Conservation (phyloP, 495 filamentous ascomycete species). For the Xylaria intraflava region DNA sequence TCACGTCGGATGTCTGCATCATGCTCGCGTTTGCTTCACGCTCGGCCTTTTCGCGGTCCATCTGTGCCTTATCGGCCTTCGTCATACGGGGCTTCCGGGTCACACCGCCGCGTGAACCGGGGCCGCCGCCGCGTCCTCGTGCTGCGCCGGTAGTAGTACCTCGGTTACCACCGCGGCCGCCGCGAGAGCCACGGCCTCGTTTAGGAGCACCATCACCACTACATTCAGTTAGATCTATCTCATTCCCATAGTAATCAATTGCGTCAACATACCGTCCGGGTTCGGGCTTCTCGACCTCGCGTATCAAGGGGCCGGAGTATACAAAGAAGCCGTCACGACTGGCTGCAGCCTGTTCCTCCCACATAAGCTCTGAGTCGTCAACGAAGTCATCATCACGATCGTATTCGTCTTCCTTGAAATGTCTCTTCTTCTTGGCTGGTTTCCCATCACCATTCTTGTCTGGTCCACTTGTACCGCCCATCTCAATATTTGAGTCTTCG, state of each 20-base stretch:
- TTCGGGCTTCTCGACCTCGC: constrained; percentile 80
- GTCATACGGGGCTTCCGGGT: constrained; percentile 72
- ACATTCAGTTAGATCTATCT: constrained; percentile 25
- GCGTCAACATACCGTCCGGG: constrained; percentile 45
- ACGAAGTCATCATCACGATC: constrained; percentile 96
- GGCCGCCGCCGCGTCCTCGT: constrained; percentile 54
- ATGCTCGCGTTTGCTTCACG: constrained; percentile 29
- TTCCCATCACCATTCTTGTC: constrained; percentile 55
- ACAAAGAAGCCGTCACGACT: constrained; percentile 91
- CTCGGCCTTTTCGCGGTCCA: constrained; percentile 52
- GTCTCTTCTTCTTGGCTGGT: constrained; percentile 60
- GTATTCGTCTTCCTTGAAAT: constrained; percentile 90
- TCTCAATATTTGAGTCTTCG: constrained; percentile 69
- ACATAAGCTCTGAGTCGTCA: constrained; percentile 90
- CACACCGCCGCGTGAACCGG: constrained; percentile 72
- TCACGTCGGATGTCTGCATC: constrained; percentile 11
- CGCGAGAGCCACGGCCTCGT: constrained; percentile 61
- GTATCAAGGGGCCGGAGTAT: constrained; percentile 76
- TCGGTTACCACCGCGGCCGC: constrained; percentile 49
- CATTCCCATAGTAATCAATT: constrained; percentile 1
- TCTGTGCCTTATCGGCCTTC: constrained; percentile 72
- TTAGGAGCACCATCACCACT: constrained; percentile 72
- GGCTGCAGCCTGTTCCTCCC: constrained; percentile 91
- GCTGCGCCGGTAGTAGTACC: constrained; percentile 46
- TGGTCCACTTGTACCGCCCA: constrained; percentile 58